Conservation (phyloP, 306 rosid genomes). For the Astragalus glycyphyllos region DNA sequence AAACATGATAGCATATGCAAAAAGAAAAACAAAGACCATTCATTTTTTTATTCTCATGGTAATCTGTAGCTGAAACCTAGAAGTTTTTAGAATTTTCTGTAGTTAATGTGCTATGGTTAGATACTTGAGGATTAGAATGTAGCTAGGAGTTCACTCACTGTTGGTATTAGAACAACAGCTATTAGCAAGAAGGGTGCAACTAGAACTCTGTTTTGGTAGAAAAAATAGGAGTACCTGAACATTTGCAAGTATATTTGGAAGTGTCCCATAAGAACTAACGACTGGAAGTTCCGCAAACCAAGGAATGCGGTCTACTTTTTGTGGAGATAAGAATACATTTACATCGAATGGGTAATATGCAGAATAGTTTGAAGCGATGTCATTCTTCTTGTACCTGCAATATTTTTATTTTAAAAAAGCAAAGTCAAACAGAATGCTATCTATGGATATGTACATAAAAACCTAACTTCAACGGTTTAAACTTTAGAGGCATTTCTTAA, state of each 20-base stretch:
- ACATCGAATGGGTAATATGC: slow-evolving; percentile 94
- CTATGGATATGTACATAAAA: background rate
- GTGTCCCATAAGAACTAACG: slow-evolving; percentile 49
- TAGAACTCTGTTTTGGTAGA: background rate
- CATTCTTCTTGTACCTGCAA: slow-evolving; percentile 90
- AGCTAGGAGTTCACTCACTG: background rate
- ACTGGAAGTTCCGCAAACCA: slow-evolving; percentile 65
- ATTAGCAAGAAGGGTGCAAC: background rate
- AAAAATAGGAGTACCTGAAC: slow-evolving; percentile 68
- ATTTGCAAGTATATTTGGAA: slow-evolving; percentile 85
- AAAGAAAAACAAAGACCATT: background rate
- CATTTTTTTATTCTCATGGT: background rate
- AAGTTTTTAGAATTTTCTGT: background rate
- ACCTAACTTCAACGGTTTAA: background rate
- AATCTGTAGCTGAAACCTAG: background rate
- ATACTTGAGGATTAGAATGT: slow-evolving; percentile 15
- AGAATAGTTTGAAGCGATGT: slow-evolving; percentile 63
- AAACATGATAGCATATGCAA: background rate
- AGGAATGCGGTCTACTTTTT: slow-evolving; percentile 78
- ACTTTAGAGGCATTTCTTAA: slow-evolving; percentile 20
- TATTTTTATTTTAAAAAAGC: too few relatives aligned
- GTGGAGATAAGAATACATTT: slow-evolving; percentile 83
- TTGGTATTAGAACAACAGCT: background rate
- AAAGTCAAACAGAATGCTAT: too few relatives aligned
- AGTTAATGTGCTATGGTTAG: background rate